Conservation (phyloP, 148 eudicot genomes). For the Beta vulgaris region DNA sequence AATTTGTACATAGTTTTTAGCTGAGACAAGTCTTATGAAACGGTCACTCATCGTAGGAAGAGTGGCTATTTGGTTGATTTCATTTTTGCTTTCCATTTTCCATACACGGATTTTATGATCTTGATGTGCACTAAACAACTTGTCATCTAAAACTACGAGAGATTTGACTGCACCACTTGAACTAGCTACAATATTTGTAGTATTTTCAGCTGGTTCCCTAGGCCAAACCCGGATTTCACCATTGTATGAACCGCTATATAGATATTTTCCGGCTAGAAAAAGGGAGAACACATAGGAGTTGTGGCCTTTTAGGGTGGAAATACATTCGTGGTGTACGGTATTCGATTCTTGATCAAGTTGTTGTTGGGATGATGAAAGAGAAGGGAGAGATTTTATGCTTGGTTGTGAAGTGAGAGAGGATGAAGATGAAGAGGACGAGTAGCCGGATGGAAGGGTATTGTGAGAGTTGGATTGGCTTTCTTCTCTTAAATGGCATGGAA, state of each 20-base stretch:
- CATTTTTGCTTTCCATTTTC: conserved; percentile 35
- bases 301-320: conserved; percentile 56
- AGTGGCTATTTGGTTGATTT: conserved; percentile 34
- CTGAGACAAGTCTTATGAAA: conserved; percentile 31
- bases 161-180: conserved; percentile 53
- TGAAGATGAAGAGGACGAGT: conserved; percentile 39
- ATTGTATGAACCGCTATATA: conserved; percentile 52
- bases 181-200: conserved; percentile 24
- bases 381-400: conserved; percentile 63
- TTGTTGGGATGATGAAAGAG: conserved; percentile 40
- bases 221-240: conserved; percentile 49
- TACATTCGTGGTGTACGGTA: conserved; percentile 34
- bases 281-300: conserved; percentile 53
- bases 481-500: conserved; percentile 29
- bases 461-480: conserved; percentile 29
- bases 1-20: conserved; percentile 65
- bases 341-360: conserved; percentile 21
- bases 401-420: conserved; percentile 42
- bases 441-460: conserved; percentile 32
- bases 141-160: conserved; percentile 42
- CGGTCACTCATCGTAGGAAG: conserved; percentile 67
- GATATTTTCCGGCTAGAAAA: conserved; percentile 42
- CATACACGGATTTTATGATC: conserved; percentile 75
- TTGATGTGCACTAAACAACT: conserved; percentile 60
- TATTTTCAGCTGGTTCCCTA: conserved; percentile 17